These are phyloP conservation scores for Penicillium fuscoglaucum DNA, from an alignment of 2,329 filamentous ascomycete species.

Conservation along the genomic window DNA sequence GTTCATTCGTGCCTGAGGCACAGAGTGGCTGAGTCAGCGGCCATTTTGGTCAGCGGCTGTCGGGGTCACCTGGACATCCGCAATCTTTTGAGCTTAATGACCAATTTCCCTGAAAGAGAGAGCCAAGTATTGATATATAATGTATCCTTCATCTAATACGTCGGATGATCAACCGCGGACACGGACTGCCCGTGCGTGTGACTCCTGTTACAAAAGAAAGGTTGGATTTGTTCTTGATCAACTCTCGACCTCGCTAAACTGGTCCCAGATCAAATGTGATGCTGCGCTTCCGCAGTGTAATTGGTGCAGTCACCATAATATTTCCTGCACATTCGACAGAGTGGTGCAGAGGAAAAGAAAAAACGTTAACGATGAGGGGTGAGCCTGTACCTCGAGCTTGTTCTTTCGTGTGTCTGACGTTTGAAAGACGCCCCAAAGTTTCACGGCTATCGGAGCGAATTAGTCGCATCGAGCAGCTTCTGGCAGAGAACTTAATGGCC, in stretches of 20 bases:
- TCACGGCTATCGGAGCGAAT: slow-evolving; percentile 42
- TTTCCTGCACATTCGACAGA: slow-evolving; percentile 50
- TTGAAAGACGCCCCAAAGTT: slow-evolving; percentile 27
- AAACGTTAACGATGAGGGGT: slow-evolving; percentile 25
- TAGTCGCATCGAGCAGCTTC: slow-evolving; percentile 42
- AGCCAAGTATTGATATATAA: not conserved
- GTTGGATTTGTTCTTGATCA: slow-evolving; percentile 33
- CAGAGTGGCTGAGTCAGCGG: not conserved
- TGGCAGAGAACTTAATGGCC: slow-evolving; percentile 33
- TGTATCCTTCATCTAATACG: slow-evolving; percentile 22
- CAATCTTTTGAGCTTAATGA: not conserved
- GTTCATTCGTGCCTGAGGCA: not conserved
- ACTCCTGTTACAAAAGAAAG: slow-evolving; percentile 54
- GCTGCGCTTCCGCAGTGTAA: slow-evolving; percentile 48
- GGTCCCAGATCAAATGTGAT: slow-evolving; percentile 55
- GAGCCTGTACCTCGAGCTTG: slow-evolving; percentile 3
- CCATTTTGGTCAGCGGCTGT: not conserved
- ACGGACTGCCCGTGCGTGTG: slow-evolving; percentile 46
- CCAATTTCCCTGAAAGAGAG: not conserved
- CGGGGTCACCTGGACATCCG: not conserved
- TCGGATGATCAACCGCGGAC: slow-evolving; percentile 23
- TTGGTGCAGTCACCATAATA: slow-evolving; percentile 53
- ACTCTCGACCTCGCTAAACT: not conserved
- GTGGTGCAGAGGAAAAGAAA: slow-evolving; percentile 33
- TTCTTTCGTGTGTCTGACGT: not conserved